Evolutionary conservation across 2,329 filamentous ascomycete genomes (phyloP), one percentile per base, ranked within the genome.

Genomic region (Colletotrichum falcatum): DNA sequence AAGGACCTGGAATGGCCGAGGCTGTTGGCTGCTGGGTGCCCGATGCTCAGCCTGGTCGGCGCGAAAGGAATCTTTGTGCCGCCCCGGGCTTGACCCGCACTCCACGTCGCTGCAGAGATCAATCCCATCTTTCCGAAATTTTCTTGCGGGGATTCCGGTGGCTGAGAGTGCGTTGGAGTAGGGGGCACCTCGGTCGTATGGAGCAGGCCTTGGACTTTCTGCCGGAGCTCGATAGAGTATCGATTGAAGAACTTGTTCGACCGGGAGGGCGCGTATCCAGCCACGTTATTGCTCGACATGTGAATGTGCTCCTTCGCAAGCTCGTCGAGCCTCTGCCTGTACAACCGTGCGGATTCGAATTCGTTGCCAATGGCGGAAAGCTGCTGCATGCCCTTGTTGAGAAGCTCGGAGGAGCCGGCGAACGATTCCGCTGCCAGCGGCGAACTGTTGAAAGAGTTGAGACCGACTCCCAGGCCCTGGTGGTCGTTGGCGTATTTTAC

Each of bases 211-310:
- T 70, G 67, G 9, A 62, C 49, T 5, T 23, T 66, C 39, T 61
- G 63, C 3, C 46, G 28, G 3, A 70, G 37, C 20, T 51, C 23
- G 18, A 53, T 16, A 5, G 63, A 66, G 42, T 70, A 70, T 51
- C 64, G 30, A 1, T 53, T 28, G n/a, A 70, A 70, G 49, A 70
- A 70, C 33, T 30, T 48, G 18, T 66, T 70, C 5, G 67, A 58
- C 4, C 14, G 20, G 6, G 4, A 39, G 2, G 63, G 56, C 5
- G 33, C 37, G 23, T 66, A 70, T 23, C 63, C 67, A 30, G 35
- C 51, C 44, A 28, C 28, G 18, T 49, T 59, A 1, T 59, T 58
- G 18, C 42, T 49, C 16, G 66, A n/a, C 0, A 66, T 23, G 6
- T n/a, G 37, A 18, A 28, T 28, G 26, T 70, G 67, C 23, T 70